Evolutionary conservation across 768 basidiomycete species (phyloP), one percentile per base, ranked within the genome.

Genomic region (Russula sp.): DNA sequence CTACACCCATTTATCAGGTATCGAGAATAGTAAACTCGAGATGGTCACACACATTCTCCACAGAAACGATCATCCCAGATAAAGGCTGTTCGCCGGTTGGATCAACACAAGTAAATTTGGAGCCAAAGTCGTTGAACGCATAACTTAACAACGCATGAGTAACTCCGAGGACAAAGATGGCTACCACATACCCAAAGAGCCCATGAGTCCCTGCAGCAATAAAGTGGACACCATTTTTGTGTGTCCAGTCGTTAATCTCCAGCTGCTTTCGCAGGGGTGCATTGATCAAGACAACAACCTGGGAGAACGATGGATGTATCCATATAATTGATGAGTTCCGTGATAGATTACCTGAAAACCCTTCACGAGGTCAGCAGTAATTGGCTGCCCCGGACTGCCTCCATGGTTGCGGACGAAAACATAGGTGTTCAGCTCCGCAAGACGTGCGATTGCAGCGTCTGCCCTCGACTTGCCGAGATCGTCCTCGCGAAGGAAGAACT

Each of bases 11-110:
- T 59, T 53, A 41, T 59, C 46, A 59, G 62, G 35, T 47, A 48
- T 49, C 42, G 38, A 51, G 25, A 35, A 34, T 5, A 57, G n/a
- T 34, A n/a, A 53, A 42, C 2, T 25, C 34, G 32, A 59, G 41
- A 59, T 7, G 25, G 51, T 1, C 43, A 63, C 70, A 51, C 54
- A 90, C 94, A 79, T 91, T 89, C 57, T 84, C 86, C n/a, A 98
- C 84, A 56, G 91, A 89, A 10, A 94, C 95, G 59, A 98, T 88
- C 93, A 99, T 98, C 20, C 97, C 97, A 2, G 84, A 81, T 60
- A 98, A 78, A 3, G 94, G 88, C 66, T 93, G 87, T 75, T 98
- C 97, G 18, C 97, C 97, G n/a, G 91, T 95, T n/a, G 93, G 87
- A 71, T 99, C 97, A 29, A 97, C 90, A 67, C 93, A 95, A 16